A percentile compares a stretch with the other conserved stretches of the same genome.
phyloP scores from a whole-genome alignment of 768 basidiomycete genomes.

The Suillus variegatus region DNA sequence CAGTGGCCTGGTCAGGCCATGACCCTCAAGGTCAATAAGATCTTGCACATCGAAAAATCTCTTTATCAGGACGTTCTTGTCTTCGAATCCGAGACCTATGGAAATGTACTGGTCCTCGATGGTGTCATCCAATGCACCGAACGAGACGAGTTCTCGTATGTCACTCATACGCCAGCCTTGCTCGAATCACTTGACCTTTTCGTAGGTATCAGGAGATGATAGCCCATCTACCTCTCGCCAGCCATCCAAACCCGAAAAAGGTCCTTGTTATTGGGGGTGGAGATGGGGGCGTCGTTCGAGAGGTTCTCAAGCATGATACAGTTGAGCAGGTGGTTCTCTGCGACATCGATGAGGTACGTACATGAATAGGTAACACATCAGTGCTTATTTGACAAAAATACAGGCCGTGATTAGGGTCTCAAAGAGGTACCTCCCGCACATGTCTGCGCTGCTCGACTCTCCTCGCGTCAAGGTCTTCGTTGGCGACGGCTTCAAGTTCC shows the following conservation, averaged over 20 bases:
- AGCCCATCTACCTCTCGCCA: constrained; percentile 92
- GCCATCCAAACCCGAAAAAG: constrained; percentile 93
- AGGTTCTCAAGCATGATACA: constrained; percentile 90
- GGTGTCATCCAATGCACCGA: constrained; percentile 97
- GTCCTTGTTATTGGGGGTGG: constrained; percentile 98
- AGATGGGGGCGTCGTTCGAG: constrained; percentile 96
- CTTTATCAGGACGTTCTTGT: constrained; percentile 97
- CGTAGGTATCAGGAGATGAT: constrained; percentile 98
- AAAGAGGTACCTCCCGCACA: constrained; percentile 90
- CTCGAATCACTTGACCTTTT: constrained; percentile 2
- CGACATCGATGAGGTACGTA: constrained; percentile 90
- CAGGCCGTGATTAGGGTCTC: constrained; percentile 95
- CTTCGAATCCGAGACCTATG: constrained; percentile 93
- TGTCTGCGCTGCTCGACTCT: constrained; percentile 80
- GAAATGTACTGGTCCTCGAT: constrained; percentile 96
- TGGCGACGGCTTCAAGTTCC: constrained; percentile 97
- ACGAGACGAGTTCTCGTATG: constrained; percentile 97
- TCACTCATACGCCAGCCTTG: constrained; percentile 15
- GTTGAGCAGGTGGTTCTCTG: constrained; percentile 94
- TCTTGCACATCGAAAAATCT: constrained; percentile 92
- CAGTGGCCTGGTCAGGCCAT: constrained; percentile 99
- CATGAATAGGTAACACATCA: neutral
- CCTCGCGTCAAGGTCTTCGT: constrained; percentile 83
- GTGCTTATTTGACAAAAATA: neutral
- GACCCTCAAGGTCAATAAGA: constrained; percentile 94